Evolutionary conservation across 1,284 basidiomycete species (phyloP), one percentile per base, ranked within the genome.

Genomic region (Boletellus dicymbophilus): DNA sequence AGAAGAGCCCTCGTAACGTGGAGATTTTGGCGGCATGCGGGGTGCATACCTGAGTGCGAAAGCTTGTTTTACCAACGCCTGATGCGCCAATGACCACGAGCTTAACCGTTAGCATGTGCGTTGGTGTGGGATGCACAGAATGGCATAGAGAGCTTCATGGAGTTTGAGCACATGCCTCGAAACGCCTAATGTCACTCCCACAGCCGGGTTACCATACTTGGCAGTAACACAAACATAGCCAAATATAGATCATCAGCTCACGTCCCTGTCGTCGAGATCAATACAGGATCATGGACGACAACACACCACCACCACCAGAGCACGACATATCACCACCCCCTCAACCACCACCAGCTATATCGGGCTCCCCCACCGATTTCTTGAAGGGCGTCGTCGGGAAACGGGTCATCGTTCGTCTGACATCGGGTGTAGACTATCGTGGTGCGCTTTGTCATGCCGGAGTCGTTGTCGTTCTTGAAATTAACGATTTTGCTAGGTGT

Each of bases 391-490:
- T 98, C 25, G 96, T 98, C 23, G 96, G 96, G 26, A 97, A 98
- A 71, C 82, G 82, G 46, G 96, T 98, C 50, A 90, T 95, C 55
- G 97, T 98, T 37, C 81, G 95, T 49, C 78, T 99, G 50, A 94
- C 91, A n/a, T 94, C 90, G 36, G 97, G 97, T 2, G 90, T 99
- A 13, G 95, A 98, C 71, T 99, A 99, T 73, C 82, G 86, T 58
- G 96, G 96, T 93, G 56, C 48, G 84, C n/a, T 70, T 38, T 46
- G 37, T 42, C 38, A 38, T 38, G 4, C 28, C 28, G 3, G 21
- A 39, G 23, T 28, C 41, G 21, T 25, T 39, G 36, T 31, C 37
- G 36, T 30, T 18, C 30, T 33, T 13, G 21, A 23, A 25, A n/a
- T n/a, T n/a, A n/a, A n/a, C n/a, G n/a, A n/a, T n/a, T n/a, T n/a